Evolutionary conservation across 306 rosid species (phyloP), one percentile per base, ranked within the genome.

Genomic region (Dryas drummondii): DNA sequence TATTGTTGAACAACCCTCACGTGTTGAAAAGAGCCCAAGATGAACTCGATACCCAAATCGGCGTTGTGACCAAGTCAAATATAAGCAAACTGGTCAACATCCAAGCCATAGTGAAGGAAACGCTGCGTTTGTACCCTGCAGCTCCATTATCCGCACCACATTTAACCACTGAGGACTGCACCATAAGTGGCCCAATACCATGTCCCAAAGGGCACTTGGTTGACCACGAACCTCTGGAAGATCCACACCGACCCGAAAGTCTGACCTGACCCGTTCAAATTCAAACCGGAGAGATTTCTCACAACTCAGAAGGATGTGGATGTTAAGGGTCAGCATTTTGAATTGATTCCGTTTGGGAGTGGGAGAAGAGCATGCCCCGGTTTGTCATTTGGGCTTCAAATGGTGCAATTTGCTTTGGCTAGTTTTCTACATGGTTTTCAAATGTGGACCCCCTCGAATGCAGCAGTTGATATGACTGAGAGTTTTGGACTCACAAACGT

Each of bases 331-430:
- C 69, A 76, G 1, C 14, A 84, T 48, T 82, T 72, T 42, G 79
- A 84, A 6, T 10, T 84, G 10, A 60, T 87, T 7, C 85, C 91
- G 0, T 87, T 87, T 48, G 84, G 87, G 0, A 71, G 80, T 9
- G 91, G 91, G 0, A 68, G 88, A 45, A 74, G 88, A 84, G 26
- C 75, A 4, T 84, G 91, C 4, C 86, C 88, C 3, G 85, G 70
- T 0, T 0, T 82, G 2, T 37, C 72, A 0, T 74, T 84, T 37
- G 86, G 62, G 0, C 75, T 77, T 0, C 82, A 73, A 14, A 3
- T 73, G 10, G 55, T 56, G 61, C 69, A 73, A 3, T 61, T 79
- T 1, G 44, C 62, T 0, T 58, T 82, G 46, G 90, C 86, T 11
- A 68, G 41, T 7, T 46, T 87, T 6, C 9, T 87, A 12, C 86